Evolutionary conservation across 257 asterid species (phyloP).

Genomic region (Fraxinus cuspidata): DNA sequence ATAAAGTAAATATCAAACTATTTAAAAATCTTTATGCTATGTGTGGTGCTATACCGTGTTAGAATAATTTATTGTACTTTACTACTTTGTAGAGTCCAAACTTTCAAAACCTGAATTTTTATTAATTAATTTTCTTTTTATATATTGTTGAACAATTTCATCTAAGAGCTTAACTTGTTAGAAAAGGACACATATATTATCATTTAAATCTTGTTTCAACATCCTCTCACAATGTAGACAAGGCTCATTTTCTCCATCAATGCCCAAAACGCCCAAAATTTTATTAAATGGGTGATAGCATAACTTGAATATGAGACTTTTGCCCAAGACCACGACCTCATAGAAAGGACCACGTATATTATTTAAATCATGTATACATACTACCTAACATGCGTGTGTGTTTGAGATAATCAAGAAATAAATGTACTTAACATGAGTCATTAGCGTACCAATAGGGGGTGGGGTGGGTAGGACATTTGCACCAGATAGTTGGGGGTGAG

Average conservation of each 20-base stretch:
- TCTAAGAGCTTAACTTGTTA: not conserved
- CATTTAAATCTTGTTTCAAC: not conserved
- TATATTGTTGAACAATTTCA: not conserved
- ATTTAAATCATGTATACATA: too few relatives aligned
- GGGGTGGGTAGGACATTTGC: not conserved
- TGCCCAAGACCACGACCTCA: too few relatives aligned
- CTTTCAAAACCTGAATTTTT: not conserved
- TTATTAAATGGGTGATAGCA: not conserved
- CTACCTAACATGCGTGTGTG: not conserved
- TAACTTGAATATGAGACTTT: not conserved
- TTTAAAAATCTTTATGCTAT: not conserved
- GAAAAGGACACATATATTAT: not conserved
- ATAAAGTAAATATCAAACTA: too few relatives aligned
- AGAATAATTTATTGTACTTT: not conserved
- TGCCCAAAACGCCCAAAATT: not conserved
- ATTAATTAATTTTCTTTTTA: not conserved
- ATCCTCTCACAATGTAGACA: not conserved
- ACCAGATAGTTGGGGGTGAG: not conserved
- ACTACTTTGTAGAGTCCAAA: not conserved
- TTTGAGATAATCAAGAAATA: not conserved
- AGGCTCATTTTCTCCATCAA: not conserved
- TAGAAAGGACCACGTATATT: too few relatives aligned
- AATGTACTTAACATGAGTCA: too few relatives aligned
- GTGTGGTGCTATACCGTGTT: not conserved
- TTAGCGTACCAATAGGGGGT: too few relatives aligned